phyloP scores from a whole-genome alignment of 192 early-diverging fungal species.

The Coemansia sp. region DNA sequence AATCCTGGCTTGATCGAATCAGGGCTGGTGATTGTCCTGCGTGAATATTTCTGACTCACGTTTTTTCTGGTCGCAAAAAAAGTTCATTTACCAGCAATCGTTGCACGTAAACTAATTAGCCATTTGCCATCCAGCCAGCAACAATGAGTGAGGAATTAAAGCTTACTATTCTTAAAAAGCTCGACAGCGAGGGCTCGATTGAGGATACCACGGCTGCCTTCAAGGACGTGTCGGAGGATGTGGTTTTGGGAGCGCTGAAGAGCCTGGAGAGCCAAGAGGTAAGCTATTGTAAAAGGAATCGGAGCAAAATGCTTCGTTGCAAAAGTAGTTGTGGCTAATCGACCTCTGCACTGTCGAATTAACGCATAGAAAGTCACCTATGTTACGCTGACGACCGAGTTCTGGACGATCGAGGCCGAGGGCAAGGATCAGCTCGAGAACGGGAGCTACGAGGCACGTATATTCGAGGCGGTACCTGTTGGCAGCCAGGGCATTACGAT shows the following conservation, averaged over 20 bases:
- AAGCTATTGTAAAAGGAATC: constrained; percentile 14
- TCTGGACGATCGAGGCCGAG: constrained; percentile 85
- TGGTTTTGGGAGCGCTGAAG: constrained; percentile 85
- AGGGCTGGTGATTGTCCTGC: not conserved
- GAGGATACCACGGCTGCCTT: constrained; percentile 65
- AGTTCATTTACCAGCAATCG: too few species aligned
- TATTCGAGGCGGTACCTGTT: constrained; percentile 84
- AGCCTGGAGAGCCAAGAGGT: constrained; percentile 84
- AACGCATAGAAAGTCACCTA: constrained; percentile 70
- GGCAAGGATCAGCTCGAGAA: constrained; percentile 79
- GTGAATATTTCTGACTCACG: not conserved
- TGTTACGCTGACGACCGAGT: constrained; percentile 72
- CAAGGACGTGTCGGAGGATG: constrained; percentile 60
- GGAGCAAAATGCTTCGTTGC: not conserved
- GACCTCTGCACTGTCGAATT: constrained; percentile 7
- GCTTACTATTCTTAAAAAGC: constrained; percentile 47
- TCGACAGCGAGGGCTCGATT: constrained; percentile 73
- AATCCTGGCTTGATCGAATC: not conserved
- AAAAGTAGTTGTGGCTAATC: not conserved
- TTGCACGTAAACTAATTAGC: too few species aligned
- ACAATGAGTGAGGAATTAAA: constrained; percentile 52
- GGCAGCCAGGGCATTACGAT: constrained; percentile 80
- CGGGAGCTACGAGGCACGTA: constrained; percentile 91
- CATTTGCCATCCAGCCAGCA: not conserved
- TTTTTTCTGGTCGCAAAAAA: too few species aligned